Percentiles rank a stretch among this genome's conserved stretches.
phyloP scores from a whole-genome alignment of 352 stramenopile species.

The Phytophthora litchii region DNA sequence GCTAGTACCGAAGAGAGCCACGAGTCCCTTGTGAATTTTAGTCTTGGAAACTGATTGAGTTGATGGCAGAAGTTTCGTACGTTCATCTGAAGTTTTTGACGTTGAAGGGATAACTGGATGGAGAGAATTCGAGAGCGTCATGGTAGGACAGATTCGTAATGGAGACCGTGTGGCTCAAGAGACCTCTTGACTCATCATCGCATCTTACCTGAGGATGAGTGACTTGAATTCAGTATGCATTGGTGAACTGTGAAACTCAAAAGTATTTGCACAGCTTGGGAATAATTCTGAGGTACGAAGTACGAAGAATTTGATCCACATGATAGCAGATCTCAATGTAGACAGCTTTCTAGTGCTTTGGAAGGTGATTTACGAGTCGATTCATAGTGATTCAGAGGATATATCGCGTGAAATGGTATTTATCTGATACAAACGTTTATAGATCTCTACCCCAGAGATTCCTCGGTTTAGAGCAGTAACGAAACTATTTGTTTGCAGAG shows the following conservation, averaged over 20 bases:
- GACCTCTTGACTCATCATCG: neutral
- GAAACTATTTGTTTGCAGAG: too few relatives aligned
- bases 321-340: too few relatives aligned
- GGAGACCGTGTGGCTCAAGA: neutral
- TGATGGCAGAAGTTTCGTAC: constrained; percentile 11
- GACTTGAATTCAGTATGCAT: neutral
- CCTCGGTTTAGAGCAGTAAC: too few relatives aligned
- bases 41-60: constrained; percentile 2
- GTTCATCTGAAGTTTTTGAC: constrained; percentile 6
- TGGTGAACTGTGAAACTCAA: neutral
- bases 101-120: neutral
- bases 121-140: neutral
- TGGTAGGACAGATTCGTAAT: neutral
- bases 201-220: neutral
- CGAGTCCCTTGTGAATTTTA: constrained; percentile 12
- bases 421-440: too few relatives aligned
- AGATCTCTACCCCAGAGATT: too few relatives aligned
- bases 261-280: neutral
- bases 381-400: too few relatives aligned
- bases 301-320: neutral
- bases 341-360: too few relatives aligned
- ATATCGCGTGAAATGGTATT: too few relatives aligned
- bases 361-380: too few relatives aligned
- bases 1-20: constrained; percentile 22
- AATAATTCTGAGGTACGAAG: neutral